Evolutionary conservation across 2,329 filamentous ascomycete species (phyloP).

Genomic region (Curvularia verruculosa): DNA sequence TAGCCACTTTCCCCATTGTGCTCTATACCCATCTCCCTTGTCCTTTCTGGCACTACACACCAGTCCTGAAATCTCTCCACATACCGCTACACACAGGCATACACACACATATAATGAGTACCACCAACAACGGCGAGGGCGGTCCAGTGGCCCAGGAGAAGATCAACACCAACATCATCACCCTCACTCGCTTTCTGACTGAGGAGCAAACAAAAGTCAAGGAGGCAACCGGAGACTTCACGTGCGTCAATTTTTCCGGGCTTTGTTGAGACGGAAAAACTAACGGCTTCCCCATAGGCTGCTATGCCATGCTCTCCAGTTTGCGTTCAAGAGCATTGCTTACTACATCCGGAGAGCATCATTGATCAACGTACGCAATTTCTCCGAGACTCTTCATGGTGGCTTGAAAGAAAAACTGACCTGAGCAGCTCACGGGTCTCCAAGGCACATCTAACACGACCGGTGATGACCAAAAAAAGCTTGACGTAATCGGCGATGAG

Average conservation of each 20-base stretch:
- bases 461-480: slow-evolving; percentile 99
- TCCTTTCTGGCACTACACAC: neutral
- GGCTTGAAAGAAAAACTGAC: slow-evolving; percentile 25
- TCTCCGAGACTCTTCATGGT: neutral
- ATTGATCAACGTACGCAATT: slow-evolving; percentile 72
- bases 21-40: neutral
- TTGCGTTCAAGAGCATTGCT: slow-evolving; percentile 99
- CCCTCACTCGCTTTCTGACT: slow-evolving; percentile 91
- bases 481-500: slow-evolving; percentile 98
- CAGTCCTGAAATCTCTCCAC: neutral
- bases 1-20: slow-evolving; percentile 1
- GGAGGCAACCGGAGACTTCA: slow-evolving; percentile 98
- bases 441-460: slow-evolving; percentile 94
- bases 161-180: slow-evolving; percentile 95
- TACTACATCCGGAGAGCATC: slow-evolving; percentile 98
- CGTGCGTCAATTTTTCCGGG: slow-evolving; percentile 62
- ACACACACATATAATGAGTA: slow-evolving; percentile 44
- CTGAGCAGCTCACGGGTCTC: slow-evolving; percentile 75
- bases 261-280: neutral
- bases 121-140: slow-evolving; percentile 53
- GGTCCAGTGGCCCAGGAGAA: slow-evolving; percentile 70
- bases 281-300: slow-evolving; percentile 62
- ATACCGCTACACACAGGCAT: neutral
- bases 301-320: slow-evolving; percentile 95
- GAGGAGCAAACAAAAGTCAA: slow-evolving; percentile 94